Evolutionary conservation across 495 filamentous ascomycete species (phyloP), one percentile per base, ranked within the genome.

Genomic region (Penicillium lividum): DNA sequence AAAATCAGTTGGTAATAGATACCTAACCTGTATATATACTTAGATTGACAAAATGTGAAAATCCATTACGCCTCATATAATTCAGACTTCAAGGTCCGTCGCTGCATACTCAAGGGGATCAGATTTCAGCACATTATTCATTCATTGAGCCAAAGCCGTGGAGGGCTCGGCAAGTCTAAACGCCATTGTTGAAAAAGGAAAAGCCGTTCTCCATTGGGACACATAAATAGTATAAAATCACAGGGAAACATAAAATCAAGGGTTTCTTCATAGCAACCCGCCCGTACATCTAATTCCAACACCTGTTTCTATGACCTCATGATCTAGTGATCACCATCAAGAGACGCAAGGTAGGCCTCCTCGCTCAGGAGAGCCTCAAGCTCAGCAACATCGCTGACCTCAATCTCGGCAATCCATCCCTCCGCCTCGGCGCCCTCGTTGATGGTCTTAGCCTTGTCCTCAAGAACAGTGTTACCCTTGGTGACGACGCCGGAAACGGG

Each of bases 381-480:
- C 70, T 95, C 91, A 63, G 82, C 78, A 48, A 68, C 67, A 74
- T 92, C 88, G 58, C 63, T 73, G 44, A 97, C 78, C 77, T 89
- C 77, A 53, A 97, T 85, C 83, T 89, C 92, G 34, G 88, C 92
- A 70, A 98, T 89, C 94, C 94, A 98, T 51, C 89, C 94, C 45
- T 93, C 89, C 51, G 79, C 88, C 78, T 92, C 89, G 36, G 93
- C 87, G 51, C 86, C 85, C 73, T 90, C 81, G 77, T 96, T 98
- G 75, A 98, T 91, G 31, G 81, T 83, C 62, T 82, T 85, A 28
- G 95, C 93, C 77, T 88, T 91, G 69, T 95, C 89, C 72, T 90
- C 86, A 54, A 98, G 81, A 54, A 81, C 53, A 3, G 65, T 58
- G 76, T 98, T 98, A 47, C 84, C 79, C 62, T 82, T 81, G 30